phyloP scores from a whole-genome alignment of 768 basidiomycete genomes.

The Auricularia sp. region DNA sequence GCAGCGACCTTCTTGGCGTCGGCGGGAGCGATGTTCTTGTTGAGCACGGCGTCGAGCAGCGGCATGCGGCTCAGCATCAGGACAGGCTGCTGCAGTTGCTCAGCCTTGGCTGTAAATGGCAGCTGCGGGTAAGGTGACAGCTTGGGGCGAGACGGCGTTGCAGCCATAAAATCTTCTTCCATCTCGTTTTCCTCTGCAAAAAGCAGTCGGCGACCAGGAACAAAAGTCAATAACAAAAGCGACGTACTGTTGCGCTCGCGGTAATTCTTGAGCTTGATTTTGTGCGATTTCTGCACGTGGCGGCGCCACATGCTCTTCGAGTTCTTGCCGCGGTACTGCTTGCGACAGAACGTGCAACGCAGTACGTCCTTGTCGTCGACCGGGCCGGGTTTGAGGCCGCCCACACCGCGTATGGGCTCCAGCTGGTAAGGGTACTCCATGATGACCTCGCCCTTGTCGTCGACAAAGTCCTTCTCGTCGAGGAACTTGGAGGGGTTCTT shows the following conservation, averaged over 20 bases:
- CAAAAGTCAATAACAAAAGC: not conserved
- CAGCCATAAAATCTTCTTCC: not conserved
- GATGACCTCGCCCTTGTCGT: not conserved
- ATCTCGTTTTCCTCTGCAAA: not conserved
- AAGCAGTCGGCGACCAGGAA: not conserved
- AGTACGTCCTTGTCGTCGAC: conserved; percentile 42
- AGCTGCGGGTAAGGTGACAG: not conserved
- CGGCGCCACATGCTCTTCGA: conserved; percentile 88
- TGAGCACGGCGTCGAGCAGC: not conserved
- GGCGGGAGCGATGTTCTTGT: no score
- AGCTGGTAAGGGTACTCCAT: not conserved
- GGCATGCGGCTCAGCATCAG: not conserved
- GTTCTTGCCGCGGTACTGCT: conserved; percentile 77
- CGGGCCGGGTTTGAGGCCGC: conserved; percentile 48
- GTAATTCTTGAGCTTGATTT: conserved; percentile 81
- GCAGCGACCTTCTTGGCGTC: no score
- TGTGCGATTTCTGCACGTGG: conserved; percentile 84
- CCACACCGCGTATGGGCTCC: conserved; percentile 12
- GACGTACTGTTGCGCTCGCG: conserved; percentile 38
- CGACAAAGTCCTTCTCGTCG: not conserved
- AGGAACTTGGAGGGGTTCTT: not conserved
- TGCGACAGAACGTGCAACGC: conserved; percentile 74
- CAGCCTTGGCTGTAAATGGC: not conserved
- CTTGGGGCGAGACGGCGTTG: not conserved
- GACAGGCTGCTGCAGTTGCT: not conserved